Evolutionary conservation across 2,329 filamentous ascomycete genomes (phyloP).

Genomic region (Aspergillus aculeatus): DNA sequence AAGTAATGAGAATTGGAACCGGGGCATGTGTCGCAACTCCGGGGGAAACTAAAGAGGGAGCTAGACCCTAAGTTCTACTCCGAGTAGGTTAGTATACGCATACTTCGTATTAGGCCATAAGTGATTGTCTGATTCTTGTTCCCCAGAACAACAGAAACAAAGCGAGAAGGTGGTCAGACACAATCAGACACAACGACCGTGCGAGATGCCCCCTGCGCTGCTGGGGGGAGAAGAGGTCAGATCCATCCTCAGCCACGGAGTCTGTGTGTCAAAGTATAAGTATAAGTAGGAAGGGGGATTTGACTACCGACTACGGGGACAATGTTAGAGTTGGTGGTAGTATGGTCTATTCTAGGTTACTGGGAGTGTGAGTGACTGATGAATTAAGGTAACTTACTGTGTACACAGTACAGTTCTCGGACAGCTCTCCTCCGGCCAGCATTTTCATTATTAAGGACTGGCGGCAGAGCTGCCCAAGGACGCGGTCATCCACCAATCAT

Average conservation of each 20-base stretch:
- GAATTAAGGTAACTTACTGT: too few species aligned
- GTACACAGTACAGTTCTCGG: neutral
- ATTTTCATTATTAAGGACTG: slow-evolving; percentile 4
- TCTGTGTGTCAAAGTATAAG: neutral
- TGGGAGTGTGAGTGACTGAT: too few species aligned
- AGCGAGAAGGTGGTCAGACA: neutral
- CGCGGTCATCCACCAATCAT: slow-evolving; percentile 1
- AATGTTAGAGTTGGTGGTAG: neutral
- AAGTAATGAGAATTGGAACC: slow-evolving; percentile 11
- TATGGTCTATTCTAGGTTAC: neutral
- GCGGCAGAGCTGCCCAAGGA: slow-evolving; percentile 14
- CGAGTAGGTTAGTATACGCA: neutral
- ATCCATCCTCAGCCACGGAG: neutral
- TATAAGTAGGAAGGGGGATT: neutral
- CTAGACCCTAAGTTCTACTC: neutral
- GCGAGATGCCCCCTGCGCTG: neutral
- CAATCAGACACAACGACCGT: neutral
- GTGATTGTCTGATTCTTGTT: neutral
- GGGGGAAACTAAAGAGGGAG: neutral
- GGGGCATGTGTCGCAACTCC: neutral
- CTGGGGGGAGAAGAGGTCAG: too few species aligned
- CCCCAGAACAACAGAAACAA: neutral
- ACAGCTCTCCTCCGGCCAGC: neutral
- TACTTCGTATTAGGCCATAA: too few species aligned
- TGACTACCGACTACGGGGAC: neutral